Evolutionary conservation across 2,329 filamentous ascomycete genomes (phyloP).

Genomic region (Xylaria sp.): DNA sequence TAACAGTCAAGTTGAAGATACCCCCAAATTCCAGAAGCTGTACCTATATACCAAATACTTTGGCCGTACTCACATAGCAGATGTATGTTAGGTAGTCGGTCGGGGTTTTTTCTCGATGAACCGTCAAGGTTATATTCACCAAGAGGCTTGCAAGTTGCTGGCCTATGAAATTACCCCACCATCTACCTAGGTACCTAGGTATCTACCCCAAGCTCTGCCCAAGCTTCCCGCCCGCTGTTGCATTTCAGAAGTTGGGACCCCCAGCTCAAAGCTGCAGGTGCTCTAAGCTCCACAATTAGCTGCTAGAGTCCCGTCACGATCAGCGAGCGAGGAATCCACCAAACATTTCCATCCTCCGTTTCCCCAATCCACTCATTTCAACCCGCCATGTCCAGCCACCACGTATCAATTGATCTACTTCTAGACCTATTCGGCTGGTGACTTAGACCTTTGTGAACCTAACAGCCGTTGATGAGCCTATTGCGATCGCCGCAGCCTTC

Average conservation of each 20-base stretch:
- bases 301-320: constrained; percentile 12
- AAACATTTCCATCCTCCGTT: neutral
- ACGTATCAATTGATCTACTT: constrained; percentile 5
- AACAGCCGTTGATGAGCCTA: neutral
- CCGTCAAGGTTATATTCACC: no score
- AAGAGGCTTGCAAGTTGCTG: no score
- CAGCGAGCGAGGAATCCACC: no score
- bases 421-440: neutral
- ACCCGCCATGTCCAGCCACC: constrained; percentile 1
- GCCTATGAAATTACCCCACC: neutral
- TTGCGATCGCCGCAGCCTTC: neutral
- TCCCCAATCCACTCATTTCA: neutral
- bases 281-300: constrained; percentile 22
- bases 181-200: neutral
- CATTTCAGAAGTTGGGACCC: neutral
- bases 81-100: no score
- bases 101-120: no score
- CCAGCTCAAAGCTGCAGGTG: neutral
- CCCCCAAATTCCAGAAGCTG: no score
- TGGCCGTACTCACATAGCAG: no score
- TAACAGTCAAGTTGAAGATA: constrained; percentile 5
- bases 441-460: neutral
- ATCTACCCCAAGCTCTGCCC: neutral
- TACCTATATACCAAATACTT: no score
- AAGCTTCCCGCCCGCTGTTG: neutral